These are phyloP conservation scores for Colletotrichum neosansevieriae DNA, from an alignment of 2,329 filamentous ascomycete genomes.

Conservation along the genomic window DNA sequence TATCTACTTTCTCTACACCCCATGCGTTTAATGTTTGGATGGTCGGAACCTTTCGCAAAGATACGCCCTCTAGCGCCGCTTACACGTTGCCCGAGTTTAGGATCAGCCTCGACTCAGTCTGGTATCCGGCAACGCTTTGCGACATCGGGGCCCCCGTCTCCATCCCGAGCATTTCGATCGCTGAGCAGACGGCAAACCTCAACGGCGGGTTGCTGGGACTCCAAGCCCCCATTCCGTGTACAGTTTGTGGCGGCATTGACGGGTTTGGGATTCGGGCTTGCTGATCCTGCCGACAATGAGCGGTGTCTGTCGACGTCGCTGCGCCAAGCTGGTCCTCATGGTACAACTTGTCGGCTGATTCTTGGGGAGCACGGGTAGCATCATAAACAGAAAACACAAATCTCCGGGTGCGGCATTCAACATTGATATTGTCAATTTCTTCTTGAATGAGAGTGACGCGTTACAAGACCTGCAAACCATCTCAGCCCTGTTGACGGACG, in stretches of 20 bases:
- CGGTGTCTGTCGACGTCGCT: neutral
- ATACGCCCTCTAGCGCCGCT: too few relatives aligned
- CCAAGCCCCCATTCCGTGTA: neutral
- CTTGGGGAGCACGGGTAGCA: neutral
- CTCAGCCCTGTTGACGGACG: slow-evolving; percentile 9
- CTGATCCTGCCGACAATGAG: slow-evolving; percentile 1
- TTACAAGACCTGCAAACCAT: neutral
- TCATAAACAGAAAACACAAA: neutral
- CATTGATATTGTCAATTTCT: neutral
- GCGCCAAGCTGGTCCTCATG: too few relatives aligned
- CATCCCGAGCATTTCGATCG: neutral
- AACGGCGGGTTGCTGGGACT: neutral
- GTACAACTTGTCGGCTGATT: neutral
- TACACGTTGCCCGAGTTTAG: too few relatives aligned
- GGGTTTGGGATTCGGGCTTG: neutral
- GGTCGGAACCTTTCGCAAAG: too few relatives aligned
- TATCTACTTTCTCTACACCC: too few relatives aligned
- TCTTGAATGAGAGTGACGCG: neutral
- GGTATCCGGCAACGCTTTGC: neutral
- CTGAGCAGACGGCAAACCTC: neutral
- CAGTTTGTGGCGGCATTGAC: neutral
- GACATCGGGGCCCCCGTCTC: slow-evolving; percentile 4
- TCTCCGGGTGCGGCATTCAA: neutral
- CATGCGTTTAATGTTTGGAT: too few relatives aligned
- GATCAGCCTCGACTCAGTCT: too few relatives aligned